phyloP scores from a whole-genome alignment of 1,139 yeast genomes.

The Sugiyamaella novakii region DNA sequence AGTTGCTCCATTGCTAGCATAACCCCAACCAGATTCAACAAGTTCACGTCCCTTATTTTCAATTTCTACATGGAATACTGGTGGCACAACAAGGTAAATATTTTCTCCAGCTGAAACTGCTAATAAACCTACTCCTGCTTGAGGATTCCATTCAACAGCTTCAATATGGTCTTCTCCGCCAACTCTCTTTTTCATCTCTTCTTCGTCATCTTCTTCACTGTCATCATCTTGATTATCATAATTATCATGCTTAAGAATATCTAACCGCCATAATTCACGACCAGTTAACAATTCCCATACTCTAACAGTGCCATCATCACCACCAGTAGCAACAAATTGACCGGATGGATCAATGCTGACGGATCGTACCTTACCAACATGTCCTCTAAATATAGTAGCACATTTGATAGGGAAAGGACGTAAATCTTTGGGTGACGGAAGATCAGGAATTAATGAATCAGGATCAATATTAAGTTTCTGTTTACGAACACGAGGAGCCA shows the following conservation, averaged over 20 bases:
- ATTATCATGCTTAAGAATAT: conserved; percentile 46
- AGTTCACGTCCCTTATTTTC: conserved; percentile 79
- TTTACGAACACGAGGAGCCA: conserved; percentile 95
- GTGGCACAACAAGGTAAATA: conserved; percentile 79
- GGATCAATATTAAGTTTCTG: conserved; percentile 93
- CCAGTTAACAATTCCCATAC: conserved; percentile 97
- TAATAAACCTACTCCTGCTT: conserved; percentile 63
- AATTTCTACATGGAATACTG: conserved; percentile 82
- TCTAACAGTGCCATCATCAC: conserved; percentile 95
- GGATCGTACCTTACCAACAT: conserved; percentile 77
- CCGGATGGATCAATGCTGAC: conserved; percentile 88
- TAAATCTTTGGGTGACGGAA: conserved; percentile 95
- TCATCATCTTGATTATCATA: conserved; percentile 50
- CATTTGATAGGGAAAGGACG: conserved; percentile 97
- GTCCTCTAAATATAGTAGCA: conserved; percentile 83
- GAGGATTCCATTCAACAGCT: conserved; percentile 87
- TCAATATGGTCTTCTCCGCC: conserved; percentile 73
- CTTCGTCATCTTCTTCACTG: conserved; percentile 43
- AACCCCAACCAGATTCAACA: conserved; percentile 93
- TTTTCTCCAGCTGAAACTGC: conserved; percentile 85
- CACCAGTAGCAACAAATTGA: conserved; percentile 94
- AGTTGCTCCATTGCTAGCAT: conserved; percentile 50
- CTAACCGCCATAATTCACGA: conserved; percentile 77
- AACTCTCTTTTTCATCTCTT: conserved; percentile 32
- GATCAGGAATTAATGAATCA: conserved; percentile 90